Base-by-base conservation (phyloP, 805 yeast species). In the Schwanniomyces vanrijiae region DNA sequence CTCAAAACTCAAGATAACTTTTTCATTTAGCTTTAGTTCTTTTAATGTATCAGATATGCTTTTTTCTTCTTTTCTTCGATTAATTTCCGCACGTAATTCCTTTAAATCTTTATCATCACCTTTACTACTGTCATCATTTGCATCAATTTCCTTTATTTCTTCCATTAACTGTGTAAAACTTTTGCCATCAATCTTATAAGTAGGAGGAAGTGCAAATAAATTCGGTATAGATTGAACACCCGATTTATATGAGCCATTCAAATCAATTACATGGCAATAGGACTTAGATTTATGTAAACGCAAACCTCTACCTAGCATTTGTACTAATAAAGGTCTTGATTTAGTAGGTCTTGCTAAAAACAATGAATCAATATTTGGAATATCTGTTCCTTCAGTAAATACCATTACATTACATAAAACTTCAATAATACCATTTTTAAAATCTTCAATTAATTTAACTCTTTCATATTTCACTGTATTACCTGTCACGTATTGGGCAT, bases 311-410 rank as follows among this genome's bases (percentile, higher is more conserved):
- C 98, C 98, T 16, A 91, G 77, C 96, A 91, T 91, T 60, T 91
- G 98, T 14, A 83, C 75, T 31, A 89, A 65, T 37, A 91, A 66
- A 0, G 86, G 81, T 26, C 82, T 68, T 0, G 97, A 90, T 48
- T 76, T 76, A 0, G 97, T 88, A 1, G 97, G 96, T 28, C 97
- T 69, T 3, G 88, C 87, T 26, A 91, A 64, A 24, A 91, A 71
- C 10, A 91, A 69, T 25, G 90, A 83, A 59, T 91, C 97, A 47
- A 90, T 86, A 50, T 83, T 83, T 2, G 97, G 97, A 16, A 92
- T 83, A 66, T 91, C 97, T 0, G 97, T 90, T 0, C 98, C 98
- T 62, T 91, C 98, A 0, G 96, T 91, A 55, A 92, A 85, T 5
- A 91, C 88, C 14, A 87, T 89, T 61, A 96, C 94, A 59, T 92